These are phyloP conservation scores for Phytophthora nicotianae DNA, from an alignment of 352 stramenopile genomes.

Conservation along the genomic window DNA sequence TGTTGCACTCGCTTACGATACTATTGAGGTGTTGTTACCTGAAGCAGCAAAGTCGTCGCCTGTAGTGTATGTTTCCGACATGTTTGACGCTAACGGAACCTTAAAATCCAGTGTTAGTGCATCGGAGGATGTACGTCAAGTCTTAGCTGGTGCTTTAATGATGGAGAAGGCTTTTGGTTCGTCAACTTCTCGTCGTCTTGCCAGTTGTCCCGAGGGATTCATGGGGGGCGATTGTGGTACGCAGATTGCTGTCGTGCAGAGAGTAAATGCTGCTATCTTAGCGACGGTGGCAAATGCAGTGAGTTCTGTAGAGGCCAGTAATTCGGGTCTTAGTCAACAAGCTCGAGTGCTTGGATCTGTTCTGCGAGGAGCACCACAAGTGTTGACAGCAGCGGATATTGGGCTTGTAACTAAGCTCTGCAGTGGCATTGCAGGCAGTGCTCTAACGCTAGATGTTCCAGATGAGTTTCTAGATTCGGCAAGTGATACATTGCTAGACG, in stretches of 20 bases:
- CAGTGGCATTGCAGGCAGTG: slow-evolving; percentile 47
- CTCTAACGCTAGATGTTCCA: slow-evolving; percentile 45
- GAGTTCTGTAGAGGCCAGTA: slow-evolving; percentile 44
- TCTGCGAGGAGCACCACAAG: slow-evolving; percentile 39
- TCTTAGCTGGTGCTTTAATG: slow-evolving; percentile 54
- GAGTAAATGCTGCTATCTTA: slow-evolving; percentile 52
- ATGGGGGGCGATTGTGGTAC: slow-evolving; percentile 55
- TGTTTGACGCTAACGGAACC: slow-evolving; percentile 32
- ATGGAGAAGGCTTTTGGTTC: slow-evolving; percentile 46
- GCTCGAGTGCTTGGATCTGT: slow-evolving; percentile 53
- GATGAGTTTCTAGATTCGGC: slow-evolving; percentile 48
- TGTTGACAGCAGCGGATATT: slow-evolving; percentile 39
- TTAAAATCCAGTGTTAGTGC: slow-evolving; percentile 21
- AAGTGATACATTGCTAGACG: slow-evolving; percentile 45
- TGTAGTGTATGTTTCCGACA: slow-evolving; percentile 38
- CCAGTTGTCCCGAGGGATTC: slow-evolving; percentile 38
- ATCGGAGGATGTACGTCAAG: slow-evolving; percentile 36
- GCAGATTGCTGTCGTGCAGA: slow-evolving; percentile 36
- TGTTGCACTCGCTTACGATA: slow-evolving; percentile 39
- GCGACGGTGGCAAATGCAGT: slow-evolving; percentile 37
- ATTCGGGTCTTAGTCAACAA: slow-evolving; percentile 56
- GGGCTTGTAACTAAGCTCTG: slow-evolving; percentile 46
- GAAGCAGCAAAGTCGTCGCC: slow-evolving; percentile 39
- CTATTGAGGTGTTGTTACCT: slow-evolving; percentile 49
- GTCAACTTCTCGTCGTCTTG: slow-evolving; percentile 20